These are phyloP conservation scores for Paraphoma sp. DNA, from an alignment of 2,329 filamentous ascomycete species.

Conservation along the genomic window DNA sequence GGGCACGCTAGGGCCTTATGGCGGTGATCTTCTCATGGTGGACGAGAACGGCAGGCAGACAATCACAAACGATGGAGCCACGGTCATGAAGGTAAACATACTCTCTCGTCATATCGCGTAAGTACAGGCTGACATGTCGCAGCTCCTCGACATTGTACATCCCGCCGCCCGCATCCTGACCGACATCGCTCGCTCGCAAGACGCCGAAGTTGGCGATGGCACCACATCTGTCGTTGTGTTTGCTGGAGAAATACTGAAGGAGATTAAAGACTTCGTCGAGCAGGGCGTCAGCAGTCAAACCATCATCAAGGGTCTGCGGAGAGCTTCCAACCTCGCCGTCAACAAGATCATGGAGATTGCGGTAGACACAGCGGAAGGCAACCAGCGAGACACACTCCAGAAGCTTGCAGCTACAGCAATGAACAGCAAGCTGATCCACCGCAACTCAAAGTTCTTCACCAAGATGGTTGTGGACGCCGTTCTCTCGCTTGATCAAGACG, in stretches of 20 bases:
- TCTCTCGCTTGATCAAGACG: conserved; percentile 91
- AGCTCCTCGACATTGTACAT: conserved; percentile 98
- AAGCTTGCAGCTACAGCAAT: conserved; percentile 96
- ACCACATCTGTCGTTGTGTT: conserved; percentile 97
- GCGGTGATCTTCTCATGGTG: conserved; percentile 93
- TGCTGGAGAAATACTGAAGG: conserved; percentile 97
- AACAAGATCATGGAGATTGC: conserved; percentile 99
- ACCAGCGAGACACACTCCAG: conserved; percentile 83
- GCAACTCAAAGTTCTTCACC: conserved; percentile 96
- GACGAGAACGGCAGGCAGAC: conserved; percentile 95
- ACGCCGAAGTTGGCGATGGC: conserved; percentile 97
- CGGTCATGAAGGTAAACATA: conserved; percentile 90
- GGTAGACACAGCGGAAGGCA: conserved; percentile 80
- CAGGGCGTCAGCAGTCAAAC: conserved; percentile 96
- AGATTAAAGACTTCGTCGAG: conserved; percentile 94
- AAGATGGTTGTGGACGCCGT: conserved; percentile 99
- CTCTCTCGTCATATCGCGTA: not conserved
- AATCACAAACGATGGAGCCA: conserved; percentile 98
- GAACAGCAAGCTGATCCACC: conserved; percentile 99
- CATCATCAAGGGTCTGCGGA: conserved; percentile 94
- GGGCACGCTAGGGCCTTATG: conserved; percentile 93
- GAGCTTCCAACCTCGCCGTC: conserved; percentile 86
- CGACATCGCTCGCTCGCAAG: conserved; percentile 98
- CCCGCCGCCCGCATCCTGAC: conserved; percentile 96
- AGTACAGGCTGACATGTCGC: conserved; percentile 7